Conservation (phyloP, 2,329 filamentous ascomycete species). For the Alternaria incomplexa region DNA sequence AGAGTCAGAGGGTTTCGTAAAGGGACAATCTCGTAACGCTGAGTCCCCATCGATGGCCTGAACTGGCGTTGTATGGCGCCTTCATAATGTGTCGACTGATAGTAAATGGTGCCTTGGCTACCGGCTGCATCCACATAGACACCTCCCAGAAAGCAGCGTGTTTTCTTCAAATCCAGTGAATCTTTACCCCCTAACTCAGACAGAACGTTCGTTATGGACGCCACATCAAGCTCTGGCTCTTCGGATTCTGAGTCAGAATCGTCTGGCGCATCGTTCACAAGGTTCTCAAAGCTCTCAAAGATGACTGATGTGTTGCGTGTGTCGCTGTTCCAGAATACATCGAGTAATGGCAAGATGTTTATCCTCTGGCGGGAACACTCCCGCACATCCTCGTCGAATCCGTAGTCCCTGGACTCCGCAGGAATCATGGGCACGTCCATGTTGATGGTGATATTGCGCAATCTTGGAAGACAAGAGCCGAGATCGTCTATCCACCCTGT, state of each 20-base stretch:
- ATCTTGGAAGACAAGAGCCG: not conserved
- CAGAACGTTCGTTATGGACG: not conserved
- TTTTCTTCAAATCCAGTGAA: not conserved
- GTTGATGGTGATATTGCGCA: not conserved
- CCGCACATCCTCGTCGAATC: not conserved
- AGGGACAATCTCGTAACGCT: rapidly evolving
- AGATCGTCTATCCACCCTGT: not conserved
- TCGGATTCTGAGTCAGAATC: not conserved
- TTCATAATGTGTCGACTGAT: not conserved
- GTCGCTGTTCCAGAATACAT: not conserved
- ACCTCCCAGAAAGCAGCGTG: not conserved
- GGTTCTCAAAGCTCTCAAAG: not conserved
- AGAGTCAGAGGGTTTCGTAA: rapidly evolving
- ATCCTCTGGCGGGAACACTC: rapidly evolving
- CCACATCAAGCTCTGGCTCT: rapidly evolving
- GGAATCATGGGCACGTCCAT: too few species aligned
- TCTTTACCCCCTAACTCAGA: not conserved
- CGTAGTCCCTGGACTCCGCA: too few species aligned
- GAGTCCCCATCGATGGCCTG: too few species aligned
- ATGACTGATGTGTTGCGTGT: not conserved
- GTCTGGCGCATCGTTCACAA: not conserved
- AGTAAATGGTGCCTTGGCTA: rapidly evolving
- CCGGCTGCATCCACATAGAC: rapidly evolving
- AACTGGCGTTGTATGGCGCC: too few species aligned
- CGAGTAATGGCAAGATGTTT: not conserved